Evolutionary conservation across 371 early-diverging fungal genomes (phyloP), one percentile per base, ranked within the genome.

Genomic region (Rhizopus sp.): DNA sequence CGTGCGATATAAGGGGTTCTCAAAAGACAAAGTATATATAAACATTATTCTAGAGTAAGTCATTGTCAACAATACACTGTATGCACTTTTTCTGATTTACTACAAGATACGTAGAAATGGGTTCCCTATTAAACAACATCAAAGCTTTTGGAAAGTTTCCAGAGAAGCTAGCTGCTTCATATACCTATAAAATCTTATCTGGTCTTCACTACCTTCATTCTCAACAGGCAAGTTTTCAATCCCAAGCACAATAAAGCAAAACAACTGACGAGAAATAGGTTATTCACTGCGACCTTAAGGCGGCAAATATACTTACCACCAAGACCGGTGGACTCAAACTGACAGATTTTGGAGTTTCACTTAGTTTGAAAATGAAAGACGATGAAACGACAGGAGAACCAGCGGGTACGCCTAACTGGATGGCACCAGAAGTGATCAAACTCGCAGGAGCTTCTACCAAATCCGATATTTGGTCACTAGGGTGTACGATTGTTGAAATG

Each of bases 391-490:
- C 82, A 38, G 88, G 87, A 52, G 64, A 85, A 7, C 83, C 90
- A 1, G 91, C 92, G n/a, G 98, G 98, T n/a, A 92, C 94, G n/a
- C 97, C 97, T 1, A 93, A 94, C 66, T 97, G 98, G 98, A 96
- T 97, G 97, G 96, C 98, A 7, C 98, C 97, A 2, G 98, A 97
- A 73, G 90, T 96, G 0, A 94, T 94, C 60, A 83, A 91, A 59
- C 75, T 93, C n/a, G 82, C 88, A 42, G 93, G 94, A 4, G 84
- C 92, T 0, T 84, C 88, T 4, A 84, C 87, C 5, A 86, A 88
- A 30, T 90, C 93, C 0, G 96, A 96, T 67, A 95, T 96, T n/a
- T 95, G 94, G 93, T 86, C 93, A 42, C 73, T 95, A 30, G 95
- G 93, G 8, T 94, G 95, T 54, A 93, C 93, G 0, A 75, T 95